Conservation (phyloP, 2,329 filamentous ascomycete genomes). For the Keithomyces neogunnii region DNA sequence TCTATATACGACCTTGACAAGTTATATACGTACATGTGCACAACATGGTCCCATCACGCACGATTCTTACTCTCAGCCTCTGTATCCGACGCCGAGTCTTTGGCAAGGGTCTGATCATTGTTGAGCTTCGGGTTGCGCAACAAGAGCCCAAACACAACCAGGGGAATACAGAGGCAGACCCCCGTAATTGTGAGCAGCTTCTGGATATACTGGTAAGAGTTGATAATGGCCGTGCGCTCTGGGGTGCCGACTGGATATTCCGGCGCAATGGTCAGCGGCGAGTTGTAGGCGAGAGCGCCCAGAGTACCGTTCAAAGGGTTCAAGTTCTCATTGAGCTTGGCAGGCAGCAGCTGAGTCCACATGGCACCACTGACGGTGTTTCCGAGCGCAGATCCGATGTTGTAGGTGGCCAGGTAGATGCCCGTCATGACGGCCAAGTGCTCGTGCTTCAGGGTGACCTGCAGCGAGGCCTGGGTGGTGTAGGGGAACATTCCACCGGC, state of each 20-base stretch:
- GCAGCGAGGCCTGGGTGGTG: slow-evolving; percentile 48
- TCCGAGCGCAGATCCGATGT: slow-evolving; percentile 50
- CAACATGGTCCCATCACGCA: neutral
- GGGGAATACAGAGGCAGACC: slow-evolving; percentile 38
- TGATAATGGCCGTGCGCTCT: slow-evolving; percentile 46
- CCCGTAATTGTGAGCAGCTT: slow-evolving; percentile 38
- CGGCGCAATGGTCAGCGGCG: slow-evolving; percentile 43
- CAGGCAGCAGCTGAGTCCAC: slow-evolving; percentile 50
- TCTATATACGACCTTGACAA: neutral
- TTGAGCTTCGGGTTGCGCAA: slow-evolving; percentile 39
- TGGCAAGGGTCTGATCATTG: slow-evolving; percentile 34
- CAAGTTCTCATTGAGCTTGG: slow-evolving; percentile 39
- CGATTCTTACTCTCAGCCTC: slow-evolving; percentile 7
- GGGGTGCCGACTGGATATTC: slow-evolving; percentile 45
- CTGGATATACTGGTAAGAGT: slow-evolving; percentile 38
- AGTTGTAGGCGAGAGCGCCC: slow-evolving; percentile 50
- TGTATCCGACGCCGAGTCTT: slow-evolving; percentile 15
- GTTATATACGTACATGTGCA: neutral
- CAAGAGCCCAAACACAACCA: slow-evolving; percentile 33
- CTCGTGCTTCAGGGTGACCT: slow-evolving; percentile 47
- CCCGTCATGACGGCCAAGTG: slow-evolving; percentile 48
- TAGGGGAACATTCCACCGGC: slow-evolving; percentile 51
- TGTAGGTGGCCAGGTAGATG: slow-evolving; percentile 46
- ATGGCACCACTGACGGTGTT: slow-evolving; percentile 50
- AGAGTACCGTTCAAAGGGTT: slow-evolving; percentile 24